Conservation (phyloP, 192 early-diverging fungal genomes). For the Rhizophlyctis rosea region DNA sequence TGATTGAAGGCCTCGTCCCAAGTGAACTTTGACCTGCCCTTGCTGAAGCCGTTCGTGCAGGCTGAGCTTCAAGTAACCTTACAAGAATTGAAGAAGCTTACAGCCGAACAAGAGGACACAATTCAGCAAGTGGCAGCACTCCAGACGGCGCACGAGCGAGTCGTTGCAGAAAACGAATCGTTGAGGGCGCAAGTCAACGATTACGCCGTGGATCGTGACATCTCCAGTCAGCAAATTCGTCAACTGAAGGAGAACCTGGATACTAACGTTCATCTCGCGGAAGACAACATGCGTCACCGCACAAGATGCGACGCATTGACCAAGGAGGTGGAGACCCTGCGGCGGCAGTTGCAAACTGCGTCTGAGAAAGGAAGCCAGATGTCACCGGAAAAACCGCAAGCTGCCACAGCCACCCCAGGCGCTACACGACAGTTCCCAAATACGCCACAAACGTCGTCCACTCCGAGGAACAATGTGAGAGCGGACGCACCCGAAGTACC, state of each 20-base stretch:
- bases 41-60: background rate
- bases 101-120: background rate
- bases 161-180: background rate
- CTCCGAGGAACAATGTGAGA: no score
- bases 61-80: background rate
- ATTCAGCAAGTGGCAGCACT: no score
- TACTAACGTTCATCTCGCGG: background rate
- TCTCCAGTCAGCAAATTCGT: background rate
- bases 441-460: no score
- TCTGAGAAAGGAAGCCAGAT: no score
- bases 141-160: no score
- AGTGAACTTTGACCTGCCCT: background rate
- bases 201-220: conserved; percentile 1
- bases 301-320: background rate
- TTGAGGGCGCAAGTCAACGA: background rate
- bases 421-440: no score
- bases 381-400: no score
- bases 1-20: no score
- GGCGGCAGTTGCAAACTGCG: no score
- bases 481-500: no score
- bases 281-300: background rate
- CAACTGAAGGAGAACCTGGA: background rate
- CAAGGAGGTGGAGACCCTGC: background rate
- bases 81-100: background rate
- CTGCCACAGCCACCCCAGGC: no score